These are phyloP conservation scores for Penicillium sp. DNA, from an alignment of 2,329 filamentous ascomycete genomes.

Conservation along the genomic window DNA sequence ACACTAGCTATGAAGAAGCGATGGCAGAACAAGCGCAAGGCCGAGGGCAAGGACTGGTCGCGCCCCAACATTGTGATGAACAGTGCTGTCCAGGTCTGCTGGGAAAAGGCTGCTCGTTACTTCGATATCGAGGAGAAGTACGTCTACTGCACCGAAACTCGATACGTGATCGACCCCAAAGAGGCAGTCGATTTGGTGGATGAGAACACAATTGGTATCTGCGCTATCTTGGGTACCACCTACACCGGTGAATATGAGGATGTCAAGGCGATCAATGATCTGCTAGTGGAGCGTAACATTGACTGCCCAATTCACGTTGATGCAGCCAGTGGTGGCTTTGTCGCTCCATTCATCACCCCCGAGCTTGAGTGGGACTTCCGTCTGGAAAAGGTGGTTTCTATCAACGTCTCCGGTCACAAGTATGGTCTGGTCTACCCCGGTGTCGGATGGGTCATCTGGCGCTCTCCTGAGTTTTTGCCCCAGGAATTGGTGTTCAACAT, in stretches of 20 bases:
- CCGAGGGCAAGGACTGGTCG: constrained; percentile 75
- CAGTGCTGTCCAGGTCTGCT: constrained; percentile 92
- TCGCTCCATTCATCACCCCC: constrained; percentile 85
- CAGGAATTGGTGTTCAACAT: constrained; percentile 97
- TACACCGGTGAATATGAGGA: constrained; percentile 97
- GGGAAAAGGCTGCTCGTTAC: constrained; percentile 88
- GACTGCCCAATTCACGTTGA: constrained; percentile 92
- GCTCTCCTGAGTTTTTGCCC: constrained; percentile 76
- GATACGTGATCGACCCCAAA: constrained; percentile 64
- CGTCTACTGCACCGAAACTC: constrained; percentile 61
- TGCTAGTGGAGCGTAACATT: constrained; percentile 71
- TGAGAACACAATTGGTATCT: constrained; percentile 84
- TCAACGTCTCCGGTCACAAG: constrained; percentile 95
- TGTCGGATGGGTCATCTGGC: constrained; percentile 92
- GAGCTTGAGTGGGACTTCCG: constrained; percentile 89
- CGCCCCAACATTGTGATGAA: constrained; percentile 94
- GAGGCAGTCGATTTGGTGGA: constrained; percentile 62
- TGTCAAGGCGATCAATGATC: constrained; percentile 85
- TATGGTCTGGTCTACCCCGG: constrained; percentile 79
- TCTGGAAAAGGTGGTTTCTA: constrained; percentile 82
- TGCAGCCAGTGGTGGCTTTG: constrained; percentile 87
- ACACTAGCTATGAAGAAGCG: constrained; percentile 88
- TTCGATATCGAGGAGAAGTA: constrained; percentile 92
- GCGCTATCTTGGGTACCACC: constrained; percentile 84
- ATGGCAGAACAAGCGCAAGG: constrained; percentile 84